A percentile compares a stretch with the other conserved stretches of the same genome.
phyloP scores from a whole-genome alignment of 257 asterid genomes.

The Marsdenia floribunda region DNA sequence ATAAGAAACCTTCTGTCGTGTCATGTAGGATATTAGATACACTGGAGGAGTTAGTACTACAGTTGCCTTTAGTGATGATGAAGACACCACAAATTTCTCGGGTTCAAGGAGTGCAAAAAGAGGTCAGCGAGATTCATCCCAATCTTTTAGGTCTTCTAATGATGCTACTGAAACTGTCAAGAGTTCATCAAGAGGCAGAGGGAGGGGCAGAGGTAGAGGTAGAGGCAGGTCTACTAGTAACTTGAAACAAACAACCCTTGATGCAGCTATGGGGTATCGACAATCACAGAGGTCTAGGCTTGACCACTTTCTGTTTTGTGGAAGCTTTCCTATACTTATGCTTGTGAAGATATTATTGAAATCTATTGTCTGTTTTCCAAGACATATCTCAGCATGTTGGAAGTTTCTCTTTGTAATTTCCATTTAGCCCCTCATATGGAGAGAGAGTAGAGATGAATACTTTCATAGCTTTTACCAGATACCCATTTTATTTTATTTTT shows the following conservation, averaged over 20 bases:
- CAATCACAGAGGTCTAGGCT: slow-evolving; percentile 66
- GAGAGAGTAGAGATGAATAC: neutral
- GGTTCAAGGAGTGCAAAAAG: slow-evolving; percentile 51
- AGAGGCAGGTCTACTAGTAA: slow-evolving; percentile 66
- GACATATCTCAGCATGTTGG: neutral
- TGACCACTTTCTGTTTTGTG: neutral
- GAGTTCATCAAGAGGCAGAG: slow-evolving; percentile 80
- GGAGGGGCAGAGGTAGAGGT: slow-evolving; percentile 81
- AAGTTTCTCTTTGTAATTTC: neutral
- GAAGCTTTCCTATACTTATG: neutral
- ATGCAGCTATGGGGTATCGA: slow-evolving; percentile 65
- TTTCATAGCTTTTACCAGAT: neutral
- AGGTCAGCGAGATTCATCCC: slow-evolving; percentile 59
- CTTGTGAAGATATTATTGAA: neutral
- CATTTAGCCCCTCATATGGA: neutral
- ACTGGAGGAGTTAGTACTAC: slow-evolving; percentile 47
- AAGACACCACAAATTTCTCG: slow-evolving; percentile 46
- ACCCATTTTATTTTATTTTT: neutral
- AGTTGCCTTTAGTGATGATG: slow-evolving; percentile 84
- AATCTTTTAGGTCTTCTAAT: slow-evolving; percentile 52
- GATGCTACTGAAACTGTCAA: slow-evolving; percentile 54
- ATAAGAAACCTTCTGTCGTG: neutral
- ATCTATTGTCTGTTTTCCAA: neutral
- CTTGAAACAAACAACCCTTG: slow-evolving; percentile 91
- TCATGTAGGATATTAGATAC: slow-evolving; percentile 41